Base-by-base conservation (phyloP, 257 asterid species). In the Ballota nigra region DNA sequence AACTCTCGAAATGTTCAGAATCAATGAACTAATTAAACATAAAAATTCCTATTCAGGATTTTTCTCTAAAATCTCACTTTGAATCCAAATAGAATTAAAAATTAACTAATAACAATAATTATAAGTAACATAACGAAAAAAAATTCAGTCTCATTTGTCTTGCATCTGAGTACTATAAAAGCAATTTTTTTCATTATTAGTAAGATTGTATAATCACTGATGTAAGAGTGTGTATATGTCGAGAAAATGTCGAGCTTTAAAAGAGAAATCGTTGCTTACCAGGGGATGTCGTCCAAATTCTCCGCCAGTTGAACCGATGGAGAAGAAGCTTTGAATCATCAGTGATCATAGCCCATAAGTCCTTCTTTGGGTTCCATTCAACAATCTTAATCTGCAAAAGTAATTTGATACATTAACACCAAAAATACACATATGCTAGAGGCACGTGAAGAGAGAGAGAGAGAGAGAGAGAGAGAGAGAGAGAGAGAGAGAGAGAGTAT, bases 271-370 rank as follows among this genome's bases (percentile, higher is more conserved):
- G 64, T 13, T 22, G 72, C 63, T 69, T 33, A 95, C 99, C 99
- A 15, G 90, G 95, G 67, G 96, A 78, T 69, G 88, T 70, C 70
- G 93, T 86, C 98, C 98, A 95, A 5, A 95, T 94, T 71, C 95
- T 87, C 90, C 92, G 99, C 99, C 99, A 95, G 68, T 95, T 92
- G 85, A 95, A 95, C 56, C 99, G 98, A 80, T 94, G 99, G 68
- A 94, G 96, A 70, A 91, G 85, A 63, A 94, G 88, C 87, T 92
- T 89, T 0, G 96, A 88, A 70, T 91, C 99, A 62, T 88, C 92
- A 0, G 97, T 89, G 23, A 92, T 98, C 93, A 95, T 89, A 43
- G 98, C 97, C 18, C 89, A 85, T 64, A 95, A 81, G 83, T 95
- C 98, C 80, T 95, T 95, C 68, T 92, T 98, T 45, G 98, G 97